Evolutionary conservation across 768 basidiomycete species (phyloP).

Genomic region (Suillus subluteus): DNA sequence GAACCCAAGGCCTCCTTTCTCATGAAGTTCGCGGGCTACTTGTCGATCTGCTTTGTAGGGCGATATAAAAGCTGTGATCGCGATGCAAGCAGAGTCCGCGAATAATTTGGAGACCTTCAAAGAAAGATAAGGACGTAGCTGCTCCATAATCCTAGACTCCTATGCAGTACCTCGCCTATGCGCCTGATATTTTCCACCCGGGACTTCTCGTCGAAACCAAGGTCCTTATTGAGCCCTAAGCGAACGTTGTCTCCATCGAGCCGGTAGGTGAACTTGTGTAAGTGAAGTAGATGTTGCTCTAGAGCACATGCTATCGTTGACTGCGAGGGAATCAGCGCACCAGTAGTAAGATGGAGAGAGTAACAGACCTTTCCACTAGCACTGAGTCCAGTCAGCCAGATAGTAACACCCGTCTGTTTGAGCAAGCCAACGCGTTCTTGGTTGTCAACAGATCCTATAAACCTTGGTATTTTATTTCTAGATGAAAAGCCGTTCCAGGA

Average conservation of each 20-base stretch:
- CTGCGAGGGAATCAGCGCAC: conserved; percentile 41
- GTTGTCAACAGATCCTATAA: conserved; percentile 68
- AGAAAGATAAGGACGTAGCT: conserved; percentile 17
- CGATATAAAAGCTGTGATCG: conserved; percentile 97
- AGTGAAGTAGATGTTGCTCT: conserved; percentile 91
- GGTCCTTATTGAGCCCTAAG: conserved; percentile 95
- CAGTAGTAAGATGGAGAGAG: background rate
- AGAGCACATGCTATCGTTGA: conserved; percentile 97
- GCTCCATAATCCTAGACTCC: background rate
- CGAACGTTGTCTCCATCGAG: conserved; percentile 97
- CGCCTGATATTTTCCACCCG: conserved; percentile 95
- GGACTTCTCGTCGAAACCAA: conserved; percentile 91
- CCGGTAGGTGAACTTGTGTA: conserved; percentile 84
- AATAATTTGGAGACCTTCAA: conserved; percentile 91
- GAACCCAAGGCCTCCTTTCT: conserved; percentile 73
- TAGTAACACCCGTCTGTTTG: conserved; percentile 83
- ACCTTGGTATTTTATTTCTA: conserved; percentile 9
- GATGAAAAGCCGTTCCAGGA: background rate
- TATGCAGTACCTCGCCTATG: conserved; percentile 81
- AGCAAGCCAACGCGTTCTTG: conserved; percentile 70
- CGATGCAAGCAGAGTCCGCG: conserved; percentile 82
- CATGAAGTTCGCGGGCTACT: conserved; percentile 82
- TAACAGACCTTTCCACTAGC: conserved; percentile 86
- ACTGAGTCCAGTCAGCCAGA: conserved; percentile 97
- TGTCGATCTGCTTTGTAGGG: conserved; percentile 91